Percentiles rank a stretch among this genome's conserved stretches.
Evolutionary conservation across 805 yeast species (phyloP).

Genomic region (Saturnispora bothae): DNA sequence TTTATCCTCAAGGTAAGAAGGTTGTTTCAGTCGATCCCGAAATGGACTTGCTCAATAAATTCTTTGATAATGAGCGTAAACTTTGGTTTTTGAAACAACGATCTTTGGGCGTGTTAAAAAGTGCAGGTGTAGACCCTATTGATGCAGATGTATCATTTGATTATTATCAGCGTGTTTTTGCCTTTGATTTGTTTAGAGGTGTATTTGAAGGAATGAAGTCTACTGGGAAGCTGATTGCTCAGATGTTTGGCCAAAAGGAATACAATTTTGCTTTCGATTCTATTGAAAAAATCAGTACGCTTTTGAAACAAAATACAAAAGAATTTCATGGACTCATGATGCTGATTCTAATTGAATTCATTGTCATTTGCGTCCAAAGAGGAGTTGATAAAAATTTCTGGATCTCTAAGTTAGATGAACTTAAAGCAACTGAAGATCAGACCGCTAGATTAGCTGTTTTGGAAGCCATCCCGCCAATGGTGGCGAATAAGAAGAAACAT

Average conservation of each 20-base stretch:
- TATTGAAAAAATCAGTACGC: constrained; percentile 1
- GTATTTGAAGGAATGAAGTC: constrained; percentile 4
- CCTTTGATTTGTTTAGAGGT: constrained; percentile 11
- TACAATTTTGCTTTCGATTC: constrained; percentile 5
- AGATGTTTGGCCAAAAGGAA: not conserved
- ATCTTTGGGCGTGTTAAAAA: not conserved
- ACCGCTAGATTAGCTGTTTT: constrained; percentile 2
- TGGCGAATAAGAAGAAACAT: not conserved
- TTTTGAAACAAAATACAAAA: not conserved
- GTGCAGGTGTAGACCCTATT: not conserved
- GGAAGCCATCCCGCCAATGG: not conserved
- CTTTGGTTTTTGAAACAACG: constrained; percentile 5
- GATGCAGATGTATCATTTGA: constrained; percentile 4
- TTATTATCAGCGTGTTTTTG: constrained; percentile 7
- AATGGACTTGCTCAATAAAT: not conserved
- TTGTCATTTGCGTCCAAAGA: constrained; percentile 2
- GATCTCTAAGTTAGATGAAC: not conserved
- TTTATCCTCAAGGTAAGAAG: constrained; percentile 12
- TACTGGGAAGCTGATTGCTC: constrained; percentile 8
- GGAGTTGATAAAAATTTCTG: constrained; percentile 2
- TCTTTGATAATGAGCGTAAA: constrained; percentile 8
- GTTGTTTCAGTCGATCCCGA: constrained; percentile 1
- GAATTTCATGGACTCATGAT: not conserved
- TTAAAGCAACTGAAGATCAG: not conserved
- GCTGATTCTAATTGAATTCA: constrained; percentile 7